Conservation (phyloP, 768 basidiomycete species). For the Phanerodontia chrysosporium region DNA sequence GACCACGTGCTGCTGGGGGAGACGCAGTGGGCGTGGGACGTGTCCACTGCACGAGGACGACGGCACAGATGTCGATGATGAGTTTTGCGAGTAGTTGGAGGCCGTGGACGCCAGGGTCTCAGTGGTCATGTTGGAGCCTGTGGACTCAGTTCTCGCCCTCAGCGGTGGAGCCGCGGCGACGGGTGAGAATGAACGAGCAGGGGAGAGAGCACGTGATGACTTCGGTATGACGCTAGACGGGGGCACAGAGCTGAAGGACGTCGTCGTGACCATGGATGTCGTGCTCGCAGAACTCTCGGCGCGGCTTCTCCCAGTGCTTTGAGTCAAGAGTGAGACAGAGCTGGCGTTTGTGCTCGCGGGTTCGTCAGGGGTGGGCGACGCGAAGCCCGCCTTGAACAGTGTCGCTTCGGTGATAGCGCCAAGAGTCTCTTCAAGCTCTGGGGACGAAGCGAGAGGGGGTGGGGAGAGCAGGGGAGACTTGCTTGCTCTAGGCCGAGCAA, state of each 20-base stretch:
- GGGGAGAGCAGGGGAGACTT: not conserved
- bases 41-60: constrained; percentile 4
- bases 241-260: not conserved
- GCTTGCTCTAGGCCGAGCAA: not conserved
- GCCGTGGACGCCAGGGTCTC: constrained; percentile 2
- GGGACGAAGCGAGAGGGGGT: not conserved
- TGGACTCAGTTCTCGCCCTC: constrained; percentile 7
- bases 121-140: constrained; percentile 1
- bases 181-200: not conserved
- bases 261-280: not conserved
- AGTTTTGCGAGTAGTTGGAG: constrained; percentile 10
- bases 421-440: not conserved
- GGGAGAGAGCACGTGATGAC: not conserved
- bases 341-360: not conserved
- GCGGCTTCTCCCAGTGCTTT: not conserved
- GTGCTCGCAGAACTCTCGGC: constrained; percentile 2
- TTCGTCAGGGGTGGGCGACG: not conserved
- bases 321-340: not conserved
- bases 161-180: not conserved
- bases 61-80: constrained; percentile 5
- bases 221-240: not conserved
- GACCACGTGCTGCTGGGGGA: not conserved
- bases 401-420: not conserved
- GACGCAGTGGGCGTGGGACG: constrained; percentile 12
- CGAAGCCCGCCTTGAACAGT: not conserved